phyloP scores from a whole-genome alignment of 2,329 filamentous ascomycete genomes.

The Dendryphion nanum region DNA sequence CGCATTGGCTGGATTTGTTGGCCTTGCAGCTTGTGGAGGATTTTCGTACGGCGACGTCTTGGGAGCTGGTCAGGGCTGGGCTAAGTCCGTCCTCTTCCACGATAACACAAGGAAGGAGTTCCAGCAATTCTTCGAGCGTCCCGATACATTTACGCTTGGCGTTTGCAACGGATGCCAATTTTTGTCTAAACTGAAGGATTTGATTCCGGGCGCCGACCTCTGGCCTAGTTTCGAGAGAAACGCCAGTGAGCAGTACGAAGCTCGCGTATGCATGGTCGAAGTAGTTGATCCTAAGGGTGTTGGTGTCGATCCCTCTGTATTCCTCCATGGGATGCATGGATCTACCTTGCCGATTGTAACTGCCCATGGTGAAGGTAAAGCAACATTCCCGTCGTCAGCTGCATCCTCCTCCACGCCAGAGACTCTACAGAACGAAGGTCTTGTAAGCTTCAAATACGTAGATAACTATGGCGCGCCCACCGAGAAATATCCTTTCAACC shows the following conservation, averaged over 20 bases:
- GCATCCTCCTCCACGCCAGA: slow-evolving; percentile 45
- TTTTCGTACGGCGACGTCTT: slow-evolving; percentile 94
- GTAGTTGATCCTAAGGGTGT: slow-evolving; percentile 59
- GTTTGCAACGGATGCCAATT: slow-evolving; percentile 99
- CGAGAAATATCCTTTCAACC: slow-evolving; percentile 84
- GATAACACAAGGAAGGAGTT: slow-evolving; percentile 74
- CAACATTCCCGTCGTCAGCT: slow-evolving; percentile 46
- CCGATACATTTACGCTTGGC: slow-evolving; percentile 87
- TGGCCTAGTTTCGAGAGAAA: slow-evolving; percentile 92
- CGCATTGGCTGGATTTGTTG: slow-evolving; percentile 78
- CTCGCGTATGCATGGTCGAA: slow-evolving; percentile 79
- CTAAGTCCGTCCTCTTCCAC: slow-evolving; percentile 87
- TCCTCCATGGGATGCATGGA: slow-evolving; percentile 84
- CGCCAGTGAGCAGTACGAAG: slow-evolving; percentile 84
- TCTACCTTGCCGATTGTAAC: slow-evolving; percentile 81
- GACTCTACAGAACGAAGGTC: slow-evolving; percentile 61
- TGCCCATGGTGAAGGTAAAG: slow-evolving; percentile 88
- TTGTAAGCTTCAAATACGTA: slow-evolving; percentile 78
- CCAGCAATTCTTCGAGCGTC: slow-evolving; percentile 77
- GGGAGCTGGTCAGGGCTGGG: slow-evolving; percentile 95
- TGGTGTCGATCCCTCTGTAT: slow-evolving; percentile 62
- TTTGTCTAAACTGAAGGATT: slow-evolving; percentile 74
- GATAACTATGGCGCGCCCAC: slow-evolving; percentile 77
- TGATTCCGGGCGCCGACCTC: slow-evolving; percentile 77
- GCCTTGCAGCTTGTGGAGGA: slow-evolving; percentile 90